These are phyloP conservation scores for Silene coronaria DNA, from an alignment of 179 eudicot genomes.

Conservation along the genomic window DNA sequence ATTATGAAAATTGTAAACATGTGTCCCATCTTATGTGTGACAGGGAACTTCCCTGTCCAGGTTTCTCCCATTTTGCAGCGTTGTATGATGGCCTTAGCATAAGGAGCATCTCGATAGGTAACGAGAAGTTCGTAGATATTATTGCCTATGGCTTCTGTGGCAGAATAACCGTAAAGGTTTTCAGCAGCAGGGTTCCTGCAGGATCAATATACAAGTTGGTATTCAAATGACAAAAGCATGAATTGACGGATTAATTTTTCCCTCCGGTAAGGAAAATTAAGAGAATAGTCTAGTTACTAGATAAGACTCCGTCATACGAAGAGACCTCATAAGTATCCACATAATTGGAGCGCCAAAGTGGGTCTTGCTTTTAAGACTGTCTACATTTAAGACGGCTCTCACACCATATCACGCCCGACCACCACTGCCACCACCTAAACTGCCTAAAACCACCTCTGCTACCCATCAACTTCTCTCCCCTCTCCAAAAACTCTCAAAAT, in stretches of 20 bases:
- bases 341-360: too few species aligned
- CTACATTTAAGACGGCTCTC: too few species aligned
- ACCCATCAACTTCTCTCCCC: too few species aligned
- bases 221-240: neutral
- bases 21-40: slow-evolving; percentile 50
- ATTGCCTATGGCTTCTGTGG: slow-evolving; percentile 70
- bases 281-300: too few species aligned
- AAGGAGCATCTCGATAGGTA: slow-evolving; percentile 36
- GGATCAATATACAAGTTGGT: slow-evolving; percentile 22
- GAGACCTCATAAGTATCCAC: neutral
- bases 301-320: neutral
- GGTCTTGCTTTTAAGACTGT: too few species aligned
- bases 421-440: too few species aligned
- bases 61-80: slow-evolving; percentile 58
- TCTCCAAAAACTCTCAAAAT: too few species aligned
- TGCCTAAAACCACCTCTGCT: too few species aligned
- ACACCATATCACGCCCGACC: too few species aligned
- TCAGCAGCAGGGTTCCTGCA: slow-evolving; percentile 88
- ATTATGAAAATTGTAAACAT: slow-evolving; percentile 46
- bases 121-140: slow-evolving; percentile 43
- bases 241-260: neutral
- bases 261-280: neutral
- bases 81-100: slow-evolving; percentile 45
- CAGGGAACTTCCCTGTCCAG: slow-evolving; percentile 89
- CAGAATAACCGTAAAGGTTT: slow-evolving; percentile 73